phyloP scores from a whole-genome alignment of 148 eudicot species.

The Rhododendron simsii region DNA sequence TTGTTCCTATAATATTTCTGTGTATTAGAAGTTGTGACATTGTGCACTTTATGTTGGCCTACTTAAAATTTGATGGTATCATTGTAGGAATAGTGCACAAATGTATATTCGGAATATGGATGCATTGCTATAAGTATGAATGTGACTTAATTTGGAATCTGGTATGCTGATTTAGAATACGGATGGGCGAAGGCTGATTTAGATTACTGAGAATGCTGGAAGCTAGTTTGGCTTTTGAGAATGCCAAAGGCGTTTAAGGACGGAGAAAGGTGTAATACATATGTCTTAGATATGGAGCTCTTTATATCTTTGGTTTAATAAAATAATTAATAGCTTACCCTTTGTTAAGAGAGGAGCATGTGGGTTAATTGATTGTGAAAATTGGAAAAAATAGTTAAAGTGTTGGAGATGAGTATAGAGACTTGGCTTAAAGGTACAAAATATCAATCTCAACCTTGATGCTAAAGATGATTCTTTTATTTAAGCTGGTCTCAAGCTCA shows the following conservation, averaged over 20 bases:
- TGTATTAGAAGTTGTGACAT: not conserved
- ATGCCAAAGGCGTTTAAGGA: not conserved
- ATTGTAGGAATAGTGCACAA: not conserved
- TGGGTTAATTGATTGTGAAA: not conserved
- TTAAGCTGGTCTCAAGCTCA: not conserved
- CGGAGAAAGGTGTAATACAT: not conserved
- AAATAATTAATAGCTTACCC: not conserved
- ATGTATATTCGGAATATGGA: not conserved
- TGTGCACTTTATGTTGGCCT: not conserved
- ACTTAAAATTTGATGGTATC: not conserved
- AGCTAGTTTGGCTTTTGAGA: conserved; percentile 4
- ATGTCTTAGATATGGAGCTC: not conserved
- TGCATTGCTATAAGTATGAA: not conserved
- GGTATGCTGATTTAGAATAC: not conserved
- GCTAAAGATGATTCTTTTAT: not conserved
- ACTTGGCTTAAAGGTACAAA: not conserved
- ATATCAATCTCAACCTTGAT: not conserved
- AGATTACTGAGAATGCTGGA: not conserved
- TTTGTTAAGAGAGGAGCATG: not conserved
- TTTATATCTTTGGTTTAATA: not conserved
- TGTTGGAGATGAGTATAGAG: not conserved
- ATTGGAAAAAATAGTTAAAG: no score
- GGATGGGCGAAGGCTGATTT: not conserved
- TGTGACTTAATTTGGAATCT: not conserved
- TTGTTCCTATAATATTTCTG: not conserved